Conservation (phyloP, 345 rosid species). For the Rubroshorea leprosula region DNA sequence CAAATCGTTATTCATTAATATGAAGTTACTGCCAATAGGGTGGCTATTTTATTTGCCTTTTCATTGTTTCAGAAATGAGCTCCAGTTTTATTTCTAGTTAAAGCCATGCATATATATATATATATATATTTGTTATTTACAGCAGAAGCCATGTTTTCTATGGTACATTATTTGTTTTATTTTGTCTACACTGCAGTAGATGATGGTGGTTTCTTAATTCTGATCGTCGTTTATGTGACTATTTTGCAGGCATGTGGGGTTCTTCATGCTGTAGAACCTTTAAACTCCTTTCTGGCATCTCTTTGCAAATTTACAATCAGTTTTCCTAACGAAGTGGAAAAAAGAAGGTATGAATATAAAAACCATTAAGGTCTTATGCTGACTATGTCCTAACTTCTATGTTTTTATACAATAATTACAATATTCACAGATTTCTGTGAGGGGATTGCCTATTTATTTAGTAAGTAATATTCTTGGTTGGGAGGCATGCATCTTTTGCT, state of each 20-base stretch:
- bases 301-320: conserved; percentile 89
- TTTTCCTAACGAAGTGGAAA: conserved; percentile 74
- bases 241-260: conserved; percentile 90
- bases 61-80: background rate
- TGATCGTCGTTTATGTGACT: conserved; percentile 3
- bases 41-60: background rate
- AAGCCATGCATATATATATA: background rate
- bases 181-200: background rate
- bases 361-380: background rate
- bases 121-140: background rate
- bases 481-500: too few relatives aligned
- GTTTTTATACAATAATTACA: background rate
- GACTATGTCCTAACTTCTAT: background rate
- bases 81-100: conserved; percentile 1
- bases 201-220: conserved; percentile 12
- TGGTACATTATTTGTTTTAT: conserved; percentile 3
- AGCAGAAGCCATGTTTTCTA: conserved; percentile 4
- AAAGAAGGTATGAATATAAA: conserved; percentile 46
- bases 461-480: too few relatives aligned
- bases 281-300: conserved; percentile 93
- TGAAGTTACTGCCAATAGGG: conserved; percentile 5
- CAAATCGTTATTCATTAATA: background rate
- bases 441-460: too few relatives aligned
- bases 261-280: conserved; percentile 91
- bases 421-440: too few relatives aligned